phyloP scores from a whole-genome alignment of 2,329 filamentous ascomycete species.

The Sphaerostilbella broomeana region DNA sequence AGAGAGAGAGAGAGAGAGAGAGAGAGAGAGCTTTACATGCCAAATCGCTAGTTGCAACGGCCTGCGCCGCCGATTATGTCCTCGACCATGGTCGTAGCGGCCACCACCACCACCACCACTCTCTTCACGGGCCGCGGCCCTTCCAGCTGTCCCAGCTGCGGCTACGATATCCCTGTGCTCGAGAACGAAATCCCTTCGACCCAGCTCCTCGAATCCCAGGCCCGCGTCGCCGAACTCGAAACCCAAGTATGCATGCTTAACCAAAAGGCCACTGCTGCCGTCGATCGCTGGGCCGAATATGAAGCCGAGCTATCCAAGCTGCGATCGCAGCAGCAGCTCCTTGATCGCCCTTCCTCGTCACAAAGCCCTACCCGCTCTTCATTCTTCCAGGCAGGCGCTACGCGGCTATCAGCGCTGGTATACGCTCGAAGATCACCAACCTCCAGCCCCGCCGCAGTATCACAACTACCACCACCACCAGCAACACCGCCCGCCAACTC shows the following conservation, averaged over 20 bases:
- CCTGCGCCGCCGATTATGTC: slow-evolving; percentile 14
- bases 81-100: slow-evolving; percentile 26
- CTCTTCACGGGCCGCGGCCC: slow-evolving; percentile 21
- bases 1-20: too few relatives aligned
- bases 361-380: slow-evolving; percentile 34
- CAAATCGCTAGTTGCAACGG: neutral
- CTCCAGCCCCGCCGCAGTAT: slow-evolving; percentile 23
- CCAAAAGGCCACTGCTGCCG: slow-evolving; percentile 60
- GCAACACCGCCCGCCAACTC: slow-evolving; percentile 17
- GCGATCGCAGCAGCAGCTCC: slow-evolving; percentile 41
- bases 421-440: slow-evolving; percentile 38
- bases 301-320: slow-evolving; percentile 67
- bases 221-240: slow-evolving; percentile 62
- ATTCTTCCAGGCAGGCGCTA: slow-evolving; percentile 40
- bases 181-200: slow-evolving; percentile 29
- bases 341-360: slow-evolving; percentile 14
- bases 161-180: slow-evolving; percentile 31
- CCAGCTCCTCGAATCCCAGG: slow-evolving; percentile 48
- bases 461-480: slow-evolving; percentile 16
- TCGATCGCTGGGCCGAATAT: slow-evolving; percentile 67
- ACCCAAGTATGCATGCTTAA: slow-evolving; percentile 63
- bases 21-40: neutral
- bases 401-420: slow-evolving; percentile 40
- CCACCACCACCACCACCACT: slow-evolving; percentile 16
- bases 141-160: slow-evolving; percentile 46